Conservation (phyloP, 1,284 basidiomycete species). For the Rhizoctonia solani region DNA sequence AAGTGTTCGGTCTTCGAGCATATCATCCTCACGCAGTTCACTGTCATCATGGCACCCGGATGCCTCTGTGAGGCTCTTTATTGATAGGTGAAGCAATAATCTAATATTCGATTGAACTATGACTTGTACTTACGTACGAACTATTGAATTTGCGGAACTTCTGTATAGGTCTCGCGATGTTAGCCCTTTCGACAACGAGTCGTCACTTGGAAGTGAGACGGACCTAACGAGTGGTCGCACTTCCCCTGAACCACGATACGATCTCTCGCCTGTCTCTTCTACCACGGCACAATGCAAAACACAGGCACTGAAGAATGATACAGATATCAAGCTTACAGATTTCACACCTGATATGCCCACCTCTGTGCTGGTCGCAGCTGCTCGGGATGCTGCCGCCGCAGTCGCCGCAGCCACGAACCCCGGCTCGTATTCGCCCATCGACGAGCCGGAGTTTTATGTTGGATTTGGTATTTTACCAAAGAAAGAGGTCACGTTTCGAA, state of each 20-base stretch:
- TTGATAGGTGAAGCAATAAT: neutral
- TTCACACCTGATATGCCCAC: conserved; percentile 19
- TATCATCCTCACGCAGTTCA: conserved; percentile 7
- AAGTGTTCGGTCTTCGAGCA: neutral
- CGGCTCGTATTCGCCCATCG: neutral
- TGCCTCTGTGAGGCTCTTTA: conserved; percentile 27
- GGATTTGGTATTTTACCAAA: conserved; percentile 3
- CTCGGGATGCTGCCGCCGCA: conserved; percentile 21
- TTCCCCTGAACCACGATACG: conserved; percentile 7
- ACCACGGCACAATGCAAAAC: neutral
- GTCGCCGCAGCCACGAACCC: neutral
- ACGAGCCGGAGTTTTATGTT: conserved; percentile 6
- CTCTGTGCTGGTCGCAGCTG: conserved; percentile 14
- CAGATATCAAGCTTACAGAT: neutral
- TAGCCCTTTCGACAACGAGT: conserved; percentile 1
- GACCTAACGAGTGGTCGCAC: conserved; percentile 1
- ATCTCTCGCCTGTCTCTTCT: neutral
- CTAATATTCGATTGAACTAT: neutral
- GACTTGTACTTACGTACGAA: conserved; percentile 2
- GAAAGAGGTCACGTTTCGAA: conserved; percentile 16
- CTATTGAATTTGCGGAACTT: neutral
- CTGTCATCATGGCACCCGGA: conserved; percentile 16
- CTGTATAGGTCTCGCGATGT: conserved; percentile 5
- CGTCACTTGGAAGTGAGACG: neutral
- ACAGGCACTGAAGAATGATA: neutral